Conservation (phyloP, 2,329 filamentous ascomycete genomes). For the Leptographium radiaticola region DNA sequence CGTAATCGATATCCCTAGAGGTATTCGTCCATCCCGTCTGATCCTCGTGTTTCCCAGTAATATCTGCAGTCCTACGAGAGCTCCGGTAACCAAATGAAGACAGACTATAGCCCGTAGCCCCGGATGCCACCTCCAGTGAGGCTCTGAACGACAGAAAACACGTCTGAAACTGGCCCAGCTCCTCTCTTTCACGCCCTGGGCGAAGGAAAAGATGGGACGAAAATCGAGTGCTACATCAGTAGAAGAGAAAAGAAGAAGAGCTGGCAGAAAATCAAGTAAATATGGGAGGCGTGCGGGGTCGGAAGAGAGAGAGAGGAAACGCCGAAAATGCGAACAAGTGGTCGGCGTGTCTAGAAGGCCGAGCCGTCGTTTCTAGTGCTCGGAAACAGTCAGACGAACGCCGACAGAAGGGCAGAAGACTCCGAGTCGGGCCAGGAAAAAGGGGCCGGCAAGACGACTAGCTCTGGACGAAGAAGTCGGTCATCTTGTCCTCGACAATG, state of each 20-base stretch:
- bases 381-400: neutral
- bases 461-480: slow-evolving; percentile 45
- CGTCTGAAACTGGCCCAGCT: too few relatives aligned
- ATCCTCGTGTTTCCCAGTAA: too few relatives aligned
- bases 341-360: neutral
- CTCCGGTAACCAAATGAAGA: too few relatives aligned
- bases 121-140: too few relatives aligned
- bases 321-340: neutral
- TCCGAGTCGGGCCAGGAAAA: neutral
- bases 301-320: neutral
- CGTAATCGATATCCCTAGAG: too few relatives aligned
- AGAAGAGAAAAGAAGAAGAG: neutral
- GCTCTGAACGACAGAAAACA: too few relatives aligned
- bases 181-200: too few relatives aligned
- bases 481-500: slow-evolving; percentile 58
- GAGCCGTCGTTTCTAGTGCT: slow-evolving; percentile 8
- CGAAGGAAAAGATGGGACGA: too few relatives aligned
- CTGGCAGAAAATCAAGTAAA: neutral
- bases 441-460: neutral
- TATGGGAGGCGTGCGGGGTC: neutral
- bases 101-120: too few relatives aligned
- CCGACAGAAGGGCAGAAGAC: neutral
- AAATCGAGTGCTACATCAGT: neutral
- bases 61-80: too few relatives aligned
- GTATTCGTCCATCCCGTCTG: too few relatives aligned